phyloP scores from a whole-genome alignment of 768 basidiomycete genomes.

The Leccinum subgranulosum region DNA sequence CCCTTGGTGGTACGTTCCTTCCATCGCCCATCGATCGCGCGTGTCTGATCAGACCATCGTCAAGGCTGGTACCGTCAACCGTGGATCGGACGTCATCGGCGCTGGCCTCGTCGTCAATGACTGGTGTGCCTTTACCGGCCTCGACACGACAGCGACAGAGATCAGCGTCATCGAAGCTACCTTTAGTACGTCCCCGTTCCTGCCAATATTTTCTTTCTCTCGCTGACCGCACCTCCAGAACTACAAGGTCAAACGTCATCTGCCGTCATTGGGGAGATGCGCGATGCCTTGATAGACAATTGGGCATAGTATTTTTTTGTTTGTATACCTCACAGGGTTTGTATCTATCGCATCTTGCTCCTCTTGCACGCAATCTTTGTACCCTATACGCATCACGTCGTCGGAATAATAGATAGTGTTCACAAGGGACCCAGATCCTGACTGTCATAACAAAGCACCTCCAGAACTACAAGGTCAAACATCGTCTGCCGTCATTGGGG shows the following conservation, averaged over 20 bases:
- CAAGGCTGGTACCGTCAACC: conserved; percentile 96
- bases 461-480: conserved; percentile 84
- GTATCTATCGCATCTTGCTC: not conserved
- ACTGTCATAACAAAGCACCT: conserved; percentile 28
- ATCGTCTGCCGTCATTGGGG: conserved; percentile 77
- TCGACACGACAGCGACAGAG: conserved; percentile 99
- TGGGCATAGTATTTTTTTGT: conserved; percentile 53
- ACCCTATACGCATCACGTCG: conserved; percentile 13
- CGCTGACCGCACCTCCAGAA: conserved; percentile 42
- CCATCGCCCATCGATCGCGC: not conserved
- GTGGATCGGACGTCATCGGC: conserved; percentile 96
- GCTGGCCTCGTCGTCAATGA: conserved; percentile 98
- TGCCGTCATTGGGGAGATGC: conserved; percentile 88
- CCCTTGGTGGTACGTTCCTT: conserved; percentile 79
- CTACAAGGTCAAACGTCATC: conserved; percentile 80
- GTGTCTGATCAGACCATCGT: conserved; percentile 2
- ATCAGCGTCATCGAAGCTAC: conserved; percentile 97
- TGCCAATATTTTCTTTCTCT: not conserved
- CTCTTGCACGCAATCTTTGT: conserved; percentile 20
- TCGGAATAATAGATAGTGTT: conserved; percentile 13
- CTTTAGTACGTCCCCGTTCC: conserved; percentile 68
- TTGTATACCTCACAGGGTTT: conserved; percentile 5
- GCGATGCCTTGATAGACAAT: conserved; percentile 87
- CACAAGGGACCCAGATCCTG: not conserved
- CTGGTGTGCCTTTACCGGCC: conserved; percentile 99